Conservation (phyloP, 1,284 basidiomycete genomes). For the Boletellus deceptivus region DNA sequence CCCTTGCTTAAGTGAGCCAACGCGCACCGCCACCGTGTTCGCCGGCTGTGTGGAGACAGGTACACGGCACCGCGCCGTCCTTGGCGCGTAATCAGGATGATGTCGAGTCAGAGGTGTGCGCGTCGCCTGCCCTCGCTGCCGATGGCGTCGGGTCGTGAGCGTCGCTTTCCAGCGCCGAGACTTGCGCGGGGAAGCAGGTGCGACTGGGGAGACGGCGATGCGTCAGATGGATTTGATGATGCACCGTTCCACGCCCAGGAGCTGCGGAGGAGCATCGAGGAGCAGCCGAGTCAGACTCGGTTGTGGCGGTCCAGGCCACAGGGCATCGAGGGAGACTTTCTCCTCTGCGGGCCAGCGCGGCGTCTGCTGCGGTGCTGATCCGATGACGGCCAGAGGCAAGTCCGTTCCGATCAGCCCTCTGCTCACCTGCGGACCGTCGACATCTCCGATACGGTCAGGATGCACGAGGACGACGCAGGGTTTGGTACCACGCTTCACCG, state of each 20-base stretch:
- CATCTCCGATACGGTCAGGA: no score
- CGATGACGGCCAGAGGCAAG: neutral
- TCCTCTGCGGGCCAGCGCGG: no score
- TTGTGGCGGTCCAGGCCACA: neutral
- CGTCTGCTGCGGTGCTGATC: neutral
- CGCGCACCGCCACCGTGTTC: constrained; percentile 21
- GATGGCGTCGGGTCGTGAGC: no score
- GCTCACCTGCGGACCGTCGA: no score
- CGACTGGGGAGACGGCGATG: neutral
- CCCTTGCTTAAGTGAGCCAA: constrained; percentile 15
- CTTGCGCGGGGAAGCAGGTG: no score
- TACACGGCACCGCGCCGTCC: neutral
- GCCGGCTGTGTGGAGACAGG: constrained; percentile 3
- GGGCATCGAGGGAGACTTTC: no score
- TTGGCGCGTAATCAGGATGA: constrained; percentile 3
- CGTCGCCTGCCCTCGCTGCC: no score
- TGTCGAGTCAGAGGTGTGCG: neutral
- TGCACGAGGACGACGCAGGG: no score
- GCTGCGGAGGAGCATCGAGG: constrained; percentile 11
- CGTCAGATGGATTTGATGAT: constrained; percentile 15
- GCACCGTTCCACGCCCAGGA: constrained; percentile 1
- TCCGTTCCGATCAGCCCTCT: no score
- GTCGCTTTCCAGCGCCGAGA: no score
- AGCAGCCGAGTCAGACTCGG: neutral
- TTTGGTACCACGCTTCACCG: no score